Evolutionary conservation across 345 rosid species (phyloP).

Genomic region (Aurinia saxatilis): DNA sequence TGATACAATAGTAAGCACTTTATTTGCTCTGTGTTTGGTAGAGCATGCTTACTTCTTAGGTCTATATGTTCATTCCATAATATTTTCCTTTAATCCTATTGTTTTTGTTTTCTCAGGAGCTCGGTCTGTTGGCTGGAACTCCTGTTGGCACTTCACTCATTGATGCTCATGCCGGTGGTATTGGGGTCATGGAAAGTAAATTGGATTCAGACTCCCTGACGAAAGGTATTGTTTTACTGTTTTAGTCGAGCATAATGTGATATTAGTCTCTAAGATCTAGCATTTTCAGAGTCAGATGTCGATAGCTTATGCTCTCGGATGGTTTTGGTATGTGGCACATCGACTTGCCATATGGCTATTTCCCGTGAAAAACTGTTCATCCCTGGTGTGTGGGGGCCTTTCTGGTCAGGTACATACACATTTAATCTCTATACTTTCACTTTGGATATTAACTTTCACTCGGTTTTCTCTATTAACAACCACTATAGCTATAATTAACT

Average conservation of each 20-base stretch:
- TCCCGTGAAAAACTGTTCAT: constrained; percentile 75
- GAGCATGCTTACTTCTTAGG: neutral
- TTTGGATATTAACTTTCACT: constrained; percentile 2
- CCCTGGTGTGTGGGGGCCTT: constrained; percentile 99
- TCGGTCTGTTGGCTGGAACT: constrained; percentile 70
- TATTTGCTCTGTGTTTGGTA: neutral
- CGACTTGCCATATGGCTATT: constrained; percentile 97
- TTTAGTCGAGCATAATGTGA: neutral
- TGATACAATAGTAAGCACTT: neutral
- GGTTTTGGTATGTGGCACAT: constrained; percentile 95
- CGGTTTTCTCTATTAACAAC: neutral
- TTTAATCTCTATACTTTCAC: neutral
- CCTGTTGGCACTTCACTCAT: constrained; percentile 89
- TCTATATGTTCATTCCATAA: neutral
- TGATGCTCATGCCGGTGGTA: constrained; percentile 99
- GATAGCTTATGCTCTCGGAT: constrained; percentile 71
- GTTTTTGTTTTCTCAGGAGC: constrained; percentile 46
- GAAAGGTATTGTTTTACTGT: constrained; percentile 38
- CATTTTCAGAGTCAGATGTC: constrained; percentile 40
- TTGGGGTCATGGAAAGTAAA: constrained; percentile 86
- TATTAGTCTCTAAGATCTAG: neutral
- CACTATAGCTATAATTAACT: constrained; percentile 50
- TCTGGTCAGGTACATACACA: constrained; percentile 78
- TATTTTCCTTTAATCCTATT: constrained; percentile 2
- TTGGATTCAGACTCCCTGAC: constrained; percentile 36